Evolutionary conservation across 768 basidiomycete species (phyloP).

Genomic region (Boletus vermiculosoides): DNA sequence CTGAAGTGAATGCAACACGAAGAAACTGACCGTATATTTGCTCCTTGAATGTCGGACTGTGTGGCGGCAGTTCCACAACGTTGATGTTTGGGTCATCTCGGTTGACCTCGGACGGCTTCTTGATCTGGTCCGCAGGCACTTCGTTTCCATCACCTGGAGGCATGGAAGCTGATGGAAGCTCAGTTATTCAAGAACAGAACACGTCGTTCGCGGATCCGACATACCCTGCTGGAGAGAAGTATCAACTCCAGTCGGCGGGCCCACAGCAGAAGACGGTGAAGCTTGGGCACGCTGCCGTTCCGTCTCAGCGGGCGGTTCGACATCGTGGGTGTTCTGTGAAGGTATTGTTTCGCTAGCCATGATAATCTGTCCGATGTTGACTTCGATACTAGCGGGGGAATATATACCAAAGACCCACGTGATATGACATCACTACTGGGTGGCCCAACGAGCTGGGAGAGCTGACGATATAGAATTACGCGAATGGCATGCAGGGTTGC

Average conservation of each 20-base stretch:
- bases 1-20: background rate
- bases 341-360: slow-evolving; percentile 8
- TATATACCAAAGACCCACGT: slow-evolving; percentile 19
- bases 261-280: slow-evolving; percentile 26
- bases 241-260: slow-evolving; percentile 26
- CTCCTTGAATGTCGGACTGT: slow-evolving; percentile 54
- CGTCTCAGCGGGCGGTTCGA: slow-evolving; percentile 1
- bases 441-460: background rate
- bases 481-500: background rate
- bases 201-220: background rate
- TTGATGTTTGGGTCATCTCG: slow-evolving; percentile 26
- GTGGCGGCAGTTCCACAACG: slow-evolving; percentile 25
- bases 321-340: background rate
- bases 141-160: slow-evolving; percentile 37
- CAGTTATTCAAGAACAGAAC: background rate
- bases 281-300: slow-evolving; percentile 3
- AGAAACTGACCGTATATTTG: slow-evolving; percentile 48
- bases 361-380: background rate
- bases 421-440: slow-evolving; percentile 24
- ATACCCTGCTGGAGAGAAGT: slow-evolving; percentile 41
- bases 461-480: background rate
- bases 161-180: slow-evolving; percentile 30
- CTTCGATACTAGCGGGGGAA: background rate
- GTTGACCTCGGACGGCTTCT: slow-evolving; percentile 26
- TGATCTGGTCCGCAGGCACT: slow-evolving; percentile 31